These are phyloP conservation scores for Colletotrichum tanaceti DNA, from an alignment of 2,329 filamentous ascomycete species.

Conservation along the genomic window DNA sequence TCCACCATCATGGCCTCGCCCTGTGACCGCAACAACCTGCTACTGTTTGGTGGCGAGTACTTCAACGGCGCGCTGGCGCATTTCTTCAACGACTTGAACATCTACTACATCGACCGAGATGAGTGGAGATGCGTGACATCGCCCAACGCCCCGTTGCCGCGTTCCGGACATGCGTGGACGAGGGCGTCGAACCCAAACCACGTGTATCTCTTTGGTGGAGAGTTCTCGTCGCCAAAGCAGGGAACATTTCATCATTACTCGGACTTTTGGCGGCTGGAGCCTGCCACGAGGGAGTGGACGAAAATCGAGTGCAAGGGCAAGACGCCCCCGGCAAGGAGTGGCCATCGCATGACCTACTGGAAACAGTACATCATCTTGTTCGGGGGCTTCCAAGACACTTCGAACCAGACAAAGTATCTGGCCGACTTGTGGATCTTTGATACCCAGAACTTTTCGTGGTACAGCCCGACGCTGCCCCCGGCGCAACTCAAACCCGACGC, in stretches of 20 bases:
- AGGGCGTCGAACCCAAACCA: slow-evolving; percentile 85
- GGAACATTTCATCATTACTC: slow-evolving; percentile 99
- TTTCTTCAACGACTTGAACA: slow-evolving; percentile 74
- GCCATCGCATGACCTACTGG: slow-evolving; percentile 95
- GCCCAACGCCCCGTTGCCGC: slow-evolving; percentile 89
- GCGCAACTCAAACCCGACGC: slow-evolving; percentile 90
- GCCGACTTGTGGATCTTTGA: slow-evolving; percentile 97
- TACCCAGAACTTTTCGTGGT: slow-evolving; percentile 87
- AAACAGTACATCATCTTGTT: slow-evolving; percentile 98
- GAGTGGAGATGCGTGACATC: slow-evolving; percentile 92
- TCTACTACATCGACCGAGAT: slow-evolving; percentile 83
- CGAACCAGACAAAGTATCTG: slow-evolving; percentile 92
- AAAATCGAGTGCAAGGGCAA: slow-evolving; percentile 85
- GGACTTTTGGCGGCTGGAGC: slow-evolving; percentile 95
- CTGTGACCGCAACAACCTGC: slow-evolving; percentile 85
- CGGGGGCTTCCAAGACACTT: slow-evolving; percentile 97
- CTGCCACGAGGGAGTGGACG: slow-evolving; percentile 87
- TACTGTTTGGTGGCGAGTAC: slow-evolving; percentile 95
- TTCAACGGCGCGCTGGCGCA: slow-evolving; percentile 90
- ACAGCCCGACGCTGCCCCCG: slow-evolving; percentile 77
- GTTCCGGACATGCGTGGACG: slow-evolving; percentile 95
- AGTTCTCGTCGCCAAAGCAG: slow-evolving; percentile 96
- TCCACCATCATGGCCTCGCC: slow-evolving; percentile 87
- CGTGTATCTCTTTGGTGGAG: slow-evolving; percentile 93
- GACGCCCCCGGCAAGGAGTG: slow-evolving; percentile 84